Conservation (phyloP, 805 yeast species). For the Candida palmyrensis region DNA sequence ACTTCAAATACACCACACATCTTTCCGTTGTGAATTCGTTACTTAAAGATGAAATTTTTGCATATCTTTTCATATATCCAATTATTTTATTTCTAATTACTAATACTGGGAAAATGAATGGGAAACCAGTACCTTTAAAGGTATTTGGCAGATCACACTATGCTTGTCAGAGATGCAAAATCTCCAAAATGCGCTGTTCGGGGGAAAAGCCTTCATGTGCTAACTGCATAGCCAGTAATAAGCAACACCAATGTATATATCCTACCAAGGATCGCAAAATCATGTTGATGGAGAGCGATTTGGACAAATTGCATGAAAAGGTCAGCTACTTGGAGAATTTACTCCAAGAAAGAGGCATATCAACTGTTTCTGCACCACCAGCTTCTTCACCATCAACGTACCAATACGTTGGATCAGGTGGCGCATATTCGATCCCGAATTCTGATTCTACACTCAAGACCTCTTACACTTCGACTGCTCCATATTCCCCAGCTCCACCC, state of each 20-base stretch:
- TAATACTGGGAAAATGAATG: slow-evolving; percentile 4
- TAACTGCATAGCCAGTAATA: slow-evolving; percentile 30
- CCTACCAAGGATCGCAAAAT: slow-evolving; percentile 37
- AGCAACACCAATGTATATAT: slow-evolving; percentile 27
- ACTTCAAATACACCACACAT: no score
- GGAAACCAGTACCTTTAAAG: slow-evolving; percentile 28
- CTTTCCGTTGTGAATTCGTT: no score
- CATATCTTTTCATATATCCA: no score
- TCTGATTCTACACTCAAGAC: no score
- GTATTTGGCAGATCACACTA: slow-evolving; percentile 39
- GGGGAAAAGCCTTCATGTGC: slow-evolving; percentile 39
- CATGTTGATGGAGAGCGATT: slow-evolving; percentile 38
- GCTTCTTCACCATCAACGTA: neutral
- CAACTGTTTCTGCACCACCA: slow-evolving; percentile 1
- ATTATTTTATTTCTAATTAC: no score
- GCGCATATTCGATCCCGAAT: neutral
- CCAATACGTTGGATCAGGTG: no score
- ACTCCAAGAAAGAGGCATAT: slow-evolving; percentile 1
- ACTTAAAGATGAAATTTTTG: no score
- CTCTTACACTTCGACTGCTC: no score
- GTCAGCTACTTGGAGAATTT: slow-evolving; percentile 23
- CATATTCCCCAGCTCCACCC: slow-evolving; percentile 1
- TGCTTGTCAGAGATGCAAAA: slow-evolving; percentile 39
- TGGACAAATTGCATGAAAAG: slow-evolving; percentile 28
- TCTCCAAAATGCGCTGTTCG: slow-evolving; percentile 36